Evolutionary conservation across 495 filamentous ascomycete genomes (phyloP), one percentile per base, ranked within the genome.

Genomic region (Haplographium delicatum): DNA sequence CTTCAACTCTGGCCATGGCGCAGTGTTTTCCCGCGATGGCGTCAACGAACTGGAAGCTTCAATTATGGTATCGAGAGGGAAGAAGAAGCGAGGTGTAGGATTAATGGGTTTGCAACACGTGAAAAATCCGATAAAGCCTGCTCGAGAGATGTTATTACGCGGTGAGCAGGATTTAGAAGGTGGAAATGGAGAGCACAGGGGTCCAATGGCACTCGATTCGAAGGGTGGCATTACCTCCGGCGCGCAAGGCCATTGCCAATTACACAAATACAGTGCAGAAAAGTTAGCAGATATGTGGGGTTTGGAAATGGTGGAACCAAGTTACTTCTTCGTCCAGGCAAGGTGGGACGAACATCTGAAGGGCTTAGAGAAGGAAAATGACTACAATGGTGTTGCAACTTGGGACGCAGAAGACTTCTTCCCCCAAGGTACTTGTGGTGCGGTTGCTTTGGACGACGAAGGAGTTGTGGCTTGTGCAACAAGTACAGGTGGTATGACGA

Each of bases 21-120:
- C 88, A 42, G 89, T 95, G 13, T 95, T 94, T 65, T 94, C 88
- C 2, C 74, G 79, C 31, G 82, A 82, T 42, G 90, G 89, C 7
- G 80, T 79, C 47, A 90, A 88, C 65, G 89, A 95, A 65, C 81
- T 95, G 56, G 90, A 96, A 65, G 85, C 90, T 24, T 86, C 81
- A n/a, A 76, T 96, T 22, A 96, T 96, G 91, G 86, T 93, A 0
- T 82, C 84, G 3, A 69, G 72, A n/a, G 83, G 82, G 1, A 65
- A 70, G 31, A 78, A 79, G 23, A 96, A 95, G 68, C 75, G 88
- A 20, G 88, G 82, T 15, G 85, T 84, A 0, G 87, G 85, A 9
- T 79, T 89, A 7, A 88, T 86, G 62, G 75, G 86, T 4, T 56
- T 96, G 16, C 73, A 74, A 20, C 76, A 72, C 19, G 84, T 91